Evolutionary conservation across 2,329 filamentous ascomycete species (phyloP).

Genomic region (Knufia fluminis): DNA sequence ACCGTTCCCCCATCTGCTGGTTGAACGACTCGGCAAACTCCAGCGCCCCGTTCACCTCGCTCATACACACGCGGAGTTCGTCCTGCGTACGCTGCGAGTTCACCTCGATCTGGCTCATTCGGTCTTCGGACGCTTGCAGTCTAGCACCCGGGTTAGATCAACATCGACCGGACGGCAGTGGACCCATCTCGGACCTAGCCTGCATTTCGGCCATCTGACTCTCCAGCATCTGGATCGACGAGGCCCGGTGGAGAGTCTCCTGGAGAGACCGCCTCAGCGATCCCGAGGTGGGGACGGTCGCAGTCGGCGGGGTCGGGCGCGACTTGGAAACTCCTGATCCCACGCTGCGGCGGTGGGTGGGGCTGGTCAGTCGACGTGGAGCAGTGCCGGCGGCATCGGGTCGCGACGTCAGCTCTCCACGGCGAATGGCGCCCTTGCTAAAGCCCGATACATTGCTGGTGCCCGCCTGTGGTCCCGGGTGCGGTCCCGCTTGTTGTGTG

Average conservation of each 20-base stretch:
- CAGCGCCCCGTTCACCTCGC: too few species aligned
- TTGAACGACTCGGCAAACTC: too few species aligned
- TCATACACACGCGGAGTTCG: too few species aligned
- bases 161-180: slow-evolving; percentile 2
- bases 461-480: slow-evolving; percentile 2
- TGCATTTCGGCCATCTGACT: not conserved
- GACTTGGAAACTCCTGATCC: slow-evolving; percentile 1
- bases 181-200: slow-evolving; percentile 1
- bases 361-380: slow-evolving; percentile 1
- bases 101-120: slow-evolving; percentile 1
- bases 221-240: slow-evolving; percentile 1
- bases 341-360: not conserved
- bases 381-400: slow-evolving; percentile 1
- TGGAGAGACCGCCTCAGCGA: not conserved
- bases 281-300: not conserved
- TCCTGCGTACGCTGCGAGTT: not conserved
- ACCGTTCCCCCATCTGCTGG: too few species aligned
- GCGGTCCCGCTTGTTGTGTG: slow-evolving; percentile 3
- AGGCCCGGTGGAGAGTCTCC: slow-evolving; percentile 3
- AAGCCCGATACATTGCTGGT: slow-evolving; percentile 1
- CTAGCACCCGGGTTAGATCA: slow-evolving; percentile 3
- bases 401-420: not conserved
- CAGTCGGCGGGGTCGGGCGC: slow-evolving; percentile 1
- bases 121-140: slow-evolving; percentile 1
- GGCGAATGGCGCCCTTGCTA: slow-evolving; percentile 1